Evolutionary conservation across 140 eudicot species (phyloP).

Genomic region (Eryngium alpinum): DNA sequence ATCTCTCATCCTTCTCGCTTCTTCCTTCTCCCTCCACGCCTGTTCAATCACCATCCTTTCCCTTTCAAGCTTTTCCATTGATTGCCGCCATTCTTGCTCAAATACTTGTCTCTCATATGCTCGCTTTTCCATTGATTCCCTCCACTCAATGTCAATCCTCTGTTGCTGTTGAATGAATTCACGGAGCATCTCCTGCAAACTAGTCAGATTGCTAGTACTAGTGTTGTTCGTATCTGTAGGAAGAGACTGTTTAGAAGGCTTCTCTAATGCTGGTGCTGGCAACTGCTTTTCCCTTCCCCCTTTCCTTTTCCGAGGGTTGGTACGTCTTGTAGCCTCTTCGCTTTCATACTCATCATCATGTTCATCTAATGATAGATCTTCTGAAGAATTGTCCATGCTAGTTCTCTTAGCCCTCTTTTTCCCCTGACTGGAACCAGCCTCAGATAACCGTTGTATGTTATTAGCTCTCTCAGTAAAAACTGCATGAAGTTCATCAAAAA

Average conservation of each 20-base stretch:
- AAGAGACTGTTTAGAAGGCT: slow-evolving; percentile 23
- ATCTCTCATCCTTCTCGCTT: slow-evolving; percentile 63
- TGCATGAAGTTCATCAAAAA: slow-evolving; percentile 59
- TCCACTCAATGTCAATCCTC: slow-evolving; percentile 64
- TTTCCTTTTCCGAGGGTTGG: slow-evolving; percentile 35
- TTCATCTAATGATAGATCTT: slow-evolving; percentile 43
- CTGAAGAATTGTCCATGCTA: slow-evolving; percentile 35
- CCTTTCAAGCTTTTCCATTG: slow-evolving; percentile 69
- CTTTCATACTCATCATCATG: slow-evolving; percentile 30
- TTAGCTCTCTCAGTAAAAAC: slow-evolving; percentile 37
- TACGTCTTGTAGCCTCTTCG: slow-evolving; percentile 20
- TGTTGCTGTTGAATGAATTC: slow-evolving; percentile 62
- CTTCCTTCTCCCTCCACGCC: slow-evolving; percentile 78
- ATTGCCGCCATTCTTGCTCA: slow-evolving; percentile 69
- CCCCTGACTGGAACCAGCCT: slow-evolving; percentile 26
- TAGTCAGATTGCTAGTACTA: slow-evolving; percentile 5
- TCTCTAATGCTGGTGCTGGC: slow-evolving; percentile 17
- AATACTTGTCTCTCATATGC: slow-evolving; percentile 49
- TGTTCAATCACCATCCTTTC: slow-evolving; percentile 60
- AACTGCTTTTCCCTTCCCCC: slow-evolving; percentile 35
- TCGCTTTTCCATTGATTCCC: slow-evolving; percentile 49
- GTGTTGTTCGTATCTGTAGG: slow-evolving; percentile 11
- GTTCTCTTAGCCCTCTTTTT: slow-evolving; percentile 30
- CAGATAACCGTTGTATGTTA: slow-evolving; percentile 33
- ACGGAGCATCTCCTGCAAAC: slow-evolving; percentile 41